phyloP scores from a whole-genome alignment of 1,284 basidiomycete species.

The Fomitiporia mediterranea region DNA sequence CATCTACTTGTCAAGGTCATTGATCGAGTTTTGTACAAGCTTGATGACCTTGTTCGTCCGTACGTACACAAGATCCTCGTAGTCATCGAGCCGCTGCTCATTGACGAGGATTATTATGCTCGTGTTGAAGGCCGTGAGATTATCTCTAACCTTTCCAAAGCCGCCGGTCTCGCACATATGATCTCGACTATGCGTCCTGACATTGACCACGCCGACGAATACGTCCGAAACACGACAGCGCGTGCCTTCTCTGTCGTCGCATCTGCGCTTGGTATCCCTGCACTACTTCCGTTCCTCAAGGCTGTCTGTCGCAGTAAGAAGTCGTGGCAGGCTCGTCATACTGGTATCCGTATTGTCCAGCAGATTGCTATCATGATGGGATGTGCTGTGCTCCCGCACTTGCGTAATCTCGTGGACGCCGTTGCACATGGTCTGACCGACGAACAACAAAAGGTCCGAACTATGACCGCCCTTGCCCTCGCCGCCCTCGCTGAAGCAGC shows the following conservation, averaged over 20 bases:
- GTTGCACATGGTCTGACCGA: constrained; percentile 95
- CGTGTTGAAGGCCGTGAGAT: constrained; percentile 99
- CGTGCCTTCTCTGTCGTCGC: constrained; percentile 99
- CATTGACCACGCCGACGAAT: constrained; percentile 99
- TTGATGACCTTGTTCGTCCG: constrained; percentile 97
- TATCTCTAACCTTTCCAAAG: constrained; percentile 98
- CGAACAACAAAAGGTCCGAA: constrained; percentile 98
- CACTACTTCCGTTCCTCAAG: constrained; percentile 95
- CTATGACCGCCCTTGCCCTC: constrained; percentile 97
- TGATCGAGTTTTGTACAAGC: constrained; percentile 97
- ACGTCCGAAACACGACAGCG: constrained; percentile 98
- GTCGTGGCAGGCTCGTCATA: constrained; percentile 99
- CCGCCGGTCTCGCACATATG: constrained; percentile 99
- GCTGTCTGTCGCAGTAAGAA: constrained; percentile 99
- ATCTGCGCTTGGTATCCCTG: constrained; percentile 96
- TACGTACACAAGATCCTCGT: constrained; percentile 99
- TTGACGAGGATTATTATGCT: constrained; percentile 99
- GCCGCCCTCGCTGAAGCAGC: constrained; percentile 96
- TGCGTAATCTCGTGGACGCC: constrained; percentile 95
- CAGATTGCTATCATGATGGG: constrained; percentile 99
- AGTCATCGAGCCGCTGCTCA: constrained; percentile 97
- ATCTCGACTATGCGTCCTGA: constrained; percentile 99
- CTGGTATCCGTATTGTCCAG: constrained; percentile 98
- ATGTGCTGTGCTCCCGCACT: constrained; percentile 95
- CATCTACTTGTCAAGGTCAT: constrained; percentile 99